Evolutionary conservation across 2,329 filamentous ascomycete species (phyloP), one percentile per base, ranked within the genome.

Genomic region (Ceratocystis albifundus): DNA sequence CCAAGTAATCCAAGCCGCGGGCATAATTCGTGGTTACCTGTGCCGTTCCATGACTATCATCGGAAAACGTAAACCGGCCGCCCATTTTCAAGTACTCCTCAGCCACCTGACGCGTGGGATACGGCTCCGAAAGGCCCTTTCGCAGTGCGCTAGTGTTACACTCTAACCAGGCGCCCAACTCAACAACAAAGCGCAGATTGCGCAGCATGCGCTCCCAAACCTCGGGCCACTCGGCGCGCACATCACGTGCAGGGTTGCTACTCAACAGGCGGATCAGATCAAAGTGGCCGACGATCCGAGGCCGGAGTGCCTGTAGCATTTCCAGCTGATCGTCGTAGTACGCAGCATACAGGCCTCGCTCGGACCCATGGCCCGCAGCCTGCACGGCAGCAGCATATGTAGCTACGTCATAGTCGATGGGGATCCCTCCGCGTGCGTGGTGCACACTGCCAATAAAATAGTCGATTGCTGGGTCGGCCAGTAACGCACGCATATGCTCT

Each of bases 371-470:
- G 53, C 6, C 61, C n/a, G 76, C 72, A 8, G 76, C 74, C 8
- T 78, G 75, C 55, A 85, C 78, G n/a, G 89, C 89, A 17, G 78
- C 74, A 22, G 80, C 77, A 73, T 94, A 97, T 73, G 82, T 80
- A 0, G 78, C 76, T 4, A 75, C 76, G 76, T 95, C 88, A 74
- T 88, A 96, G 78, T 99, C 94, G 72, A 99, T 96, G 5, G 94
- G 92, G 55, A 93, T 80, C 17, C 86, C 86, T 17, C 86, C 86
- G 72, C 89, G 84, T 6, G 92, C 88, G 75, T 99, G 94, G 77
- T 99, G 94, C 62, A 97, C 82, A 0, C 89, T 95, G 67, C 94
- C 94, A 73, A 99, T 82, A 78, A 96, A 96, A 76, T 95, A 89
- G 76, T 97, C 93, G 69, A 96, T 82, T 8, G 77, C 76, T 48